These are phyloP conservation scores for Paramyrothecium roridum DNA, from an alignment of 2,329 filamentous ascomycete species.

Conservation along the genomic window DNA sequence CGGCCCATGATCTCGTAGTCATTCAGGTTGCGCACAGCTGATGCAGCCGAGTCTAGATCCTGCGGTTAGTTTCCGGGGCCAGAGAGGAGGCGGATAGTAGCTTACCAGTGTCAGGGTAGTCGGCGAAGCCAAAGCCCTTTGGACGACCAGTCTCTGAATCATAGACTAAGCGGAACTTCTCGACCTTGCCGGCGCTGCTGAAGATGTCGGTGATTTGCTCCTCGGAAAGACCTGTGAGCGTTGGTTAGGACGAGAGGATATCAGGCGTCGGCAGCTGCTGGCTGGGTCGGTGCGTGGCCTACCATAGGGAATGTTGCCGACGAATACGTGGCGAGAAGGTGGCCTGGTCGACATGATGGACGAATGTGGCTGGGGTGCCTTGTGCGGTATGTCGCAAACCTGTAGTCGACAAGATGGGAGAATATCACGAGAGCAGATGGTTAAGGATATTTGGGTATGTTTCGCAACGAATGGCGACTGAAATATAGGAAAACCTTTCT, in stretches of 20 bases:
- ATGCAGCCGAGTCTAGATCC: conserved; percentile 69
- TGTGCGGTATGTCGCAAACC: background rate
- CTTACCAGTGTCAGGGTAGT: conserved; percentile 86
- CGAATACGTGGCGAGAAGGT: conserved; percentile 76
- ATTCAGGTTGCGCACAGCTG: conserved; percentile 92
- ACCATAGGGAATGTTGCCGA: conserved; percentile 85
- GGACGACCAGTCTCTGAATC: conserved; percentile 92
- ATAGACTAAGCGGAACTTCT: conserved; percentile 90
- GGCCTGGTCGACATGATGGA: conserved; percentile 65
- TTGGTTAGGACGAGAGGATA: conserved; percentile 13
- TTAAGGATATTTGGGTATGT: background rate
- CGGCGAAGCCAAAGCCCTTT: conserved; percentile 95
- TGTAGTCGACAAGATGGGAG: background rate
- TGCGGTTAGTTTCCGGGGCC: conserved; percentile 10
- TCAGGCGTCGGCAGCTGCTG: background rate
- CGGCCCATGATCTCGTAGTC: conserved; percentile 93
- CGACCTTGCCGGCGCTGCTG: conserved; percentile 81
- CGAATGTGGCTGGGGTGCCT: background rate
- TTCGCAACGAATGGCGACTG: no score
- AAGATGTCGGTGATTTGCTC: conserved; percentile 96
- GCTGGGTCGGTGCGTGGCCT: conserved; percentile 16
- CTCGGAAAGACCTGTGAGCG: conserved; percentile 77
- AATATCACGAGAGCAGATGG: background rate
- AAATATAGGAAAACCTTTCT: no score
- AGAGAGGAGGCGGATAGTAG: background rate